Base-by-base conservation (phyloP, 768 basidiomycete species). In the Mycena galericulata region DNA sequence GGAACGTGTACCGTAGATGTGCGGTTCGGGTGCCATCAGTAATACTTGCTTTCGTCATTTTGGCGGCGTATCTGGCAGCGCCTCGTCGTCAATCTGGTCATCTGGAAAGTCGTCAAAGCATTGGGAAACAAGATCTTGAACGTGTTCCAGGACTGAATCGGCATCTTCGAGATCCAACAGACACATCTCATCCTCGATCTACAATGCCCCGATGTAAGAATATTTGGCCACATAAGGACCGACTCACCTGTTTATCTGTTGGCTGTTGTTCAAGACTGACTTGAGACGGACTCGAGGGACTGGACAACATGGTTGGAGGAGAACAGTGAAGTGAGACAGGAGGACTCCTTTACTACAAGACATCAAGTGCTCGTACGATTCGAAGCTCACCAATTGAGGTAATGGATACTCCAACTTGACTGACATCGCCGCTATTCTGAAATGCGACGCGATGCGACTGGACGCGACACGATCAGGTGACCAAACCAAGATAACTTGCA, bases 181-280 rank as follows among this genome's bases (percentile, higher is more conserved):
- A 14, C 56, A 58, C 17, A 58, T 24, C 30, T 58, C 56, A 5
- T 58, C 41, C 17, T 58, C 56, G 20, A 58, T 45, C 56, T 58
- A 8, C 26, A 9, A 54, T 26, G 22, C 10, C 47, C 10, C 47
- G 26, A 8, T 22, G 8, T 45, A 7, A 18, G 43, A 7, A 17
- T 45, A 9, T 22, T 36, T 14, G n/a, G n/a, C n/a, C n/a, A n/a
- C 34, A 36, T 6, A 36, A 14, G 34, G 34, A 6, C 34, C 43
- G 18, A 45, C 43, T 7, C 34, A 36, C 34, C 14, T 36, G 34
- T 36, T 36, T 36, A 7, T 36, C 34, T 36, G 34, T 36, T 36
- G 34, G 34, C 8, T 36, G 8, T 7, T 36, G 6, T 36, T 36
- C 8, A 36, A 36, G 8, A 36, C 34, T 36, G 8, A 7, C 8